Evolutionary conservation across 169 alveolate genomes (phyloP), one percentile per base, ranked within the genome.

Genomic region (Plasmodium gaboni): DNA sequence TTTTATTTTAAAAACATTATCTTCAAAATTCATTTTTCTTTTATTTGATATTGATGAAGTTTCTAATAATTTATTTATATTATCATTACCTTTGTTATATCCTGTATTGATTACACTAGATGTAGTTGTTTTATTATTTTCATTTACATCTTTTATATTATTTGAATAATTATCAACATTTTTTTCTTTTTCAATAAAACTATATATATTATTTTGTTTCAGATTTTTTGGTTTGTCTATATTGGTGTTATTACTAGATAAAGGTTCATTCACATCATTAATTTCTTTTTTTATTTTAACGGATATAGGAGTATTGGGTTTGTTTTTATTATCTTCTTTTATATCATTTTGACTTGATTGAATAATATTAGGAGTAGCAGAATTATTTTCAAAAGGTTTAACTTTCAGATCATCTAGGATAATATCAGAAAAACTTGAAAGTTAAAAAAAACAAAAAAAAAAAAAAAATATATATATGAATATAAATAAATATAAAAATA

Each of bases 371-470:
- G 9, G 19, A 32, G 76, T 5, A 13, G 32, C 4, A 1, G 53
- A 28, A n/a, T 28, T 8, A 69, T 69, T n/a, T 15, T 2, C 64
- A n/a, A 6, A 12, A 46, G 12, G n/a, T 32, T 69, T 69, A 1
- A 53, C 44, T 53, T 69, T 28, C 24, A 69, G 38, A 69, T 69
- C 76, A 13, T 13, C 38, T 24, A 69, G 53, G 0, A 69, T 48
- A 48, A 69, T 69, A 28, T 42, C 59, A 28, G 76, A 69, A 28
- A 69, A 69, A 4, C 76, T 69, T 17, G 64, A 69, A 69, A 53
- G 24, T 22, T 55, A 10, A 55, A 32, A 32, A 32, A 32, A 32
- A 32, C 0, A 2, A 22, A 55, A 10, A 55, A 32, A 32, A 32
- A 32, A 32, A 32, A 8, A 2, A 22, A 55, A 55, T 53, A 53